Percentiles rank a stretch among this genome's conserved stretches.
Evolutionary conservation across 805 yeast genomes (phyloP).

Genomic region (Saturnispora serradocipensis): DNA sequence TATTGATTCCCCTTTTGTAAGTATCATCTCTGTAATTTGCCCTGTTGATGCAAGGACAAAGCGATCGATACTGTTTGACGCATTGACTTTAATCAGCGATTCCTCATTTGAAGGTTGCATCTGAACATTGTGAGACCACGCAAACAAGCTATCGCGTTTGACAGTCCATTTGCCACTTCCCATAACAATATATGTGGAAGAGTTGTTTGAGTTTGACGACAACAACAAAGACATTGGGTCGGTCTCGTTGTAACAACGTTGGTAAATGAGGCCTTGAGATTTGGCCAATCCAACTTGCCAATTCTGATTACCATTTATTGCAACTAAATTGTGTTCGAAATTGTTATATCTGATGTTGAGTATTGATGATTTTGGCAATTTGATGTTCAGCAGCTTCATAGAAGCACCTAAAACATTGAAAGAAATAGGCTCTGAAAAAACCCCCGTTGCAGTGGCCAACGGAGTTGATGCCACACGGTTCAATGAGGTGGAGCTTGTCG

Average conservation of each 20-base stretch:
- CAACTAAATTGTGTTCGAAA: constrained; percentile 33
- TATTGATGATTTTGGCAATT: constrained; percentile 34
- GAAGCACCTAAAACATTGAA: constrained; percentile 35
- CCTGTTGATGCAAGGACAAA: constrained; percentile 33
- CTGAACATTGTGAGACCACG: constrained; percentile 30
- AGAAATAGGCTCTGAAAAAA: constrained; percentile 35
- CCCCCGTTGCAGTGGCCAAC: constrained; percentile 36
- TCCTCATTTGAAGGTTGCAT: not conserved
- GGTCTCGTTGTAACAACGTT: constrained; percentile 26
- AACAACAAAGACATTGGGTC: constrained; percentile 27
- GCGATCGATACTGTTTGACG: constrained; percentile 30
- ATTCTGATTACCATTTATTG: constrained; percentile 34
- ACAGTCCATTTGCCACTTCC: constrained; percentile 28
- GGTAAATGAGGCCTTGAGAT: constrained; percentile 20
- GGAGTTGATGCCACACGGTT: constrained; percentile 22
- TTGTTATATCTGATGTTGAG: constrained; percentile 30
- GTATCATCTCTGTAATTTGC: constrained; percentile 29
- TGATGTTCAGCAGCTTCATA: constrained; percentile 32
- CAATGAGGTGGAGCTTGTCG: constrained; percentile 8
- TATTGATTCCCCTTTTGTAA: constrained; percentile 31
- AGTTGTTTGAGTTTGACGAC: constrained; percentile 28
- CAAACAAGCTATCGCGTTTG: constrained; percentile 30
- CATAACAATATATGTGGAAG: not conserved
- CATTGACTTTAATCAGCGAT: constrained; percentile 9
- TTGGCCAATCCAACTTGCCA: constrained; percentile 1